A percentile compares a stretch with the other conserved stretches of the same genome.
phyloP scores from a whole-genome alignment of 768 basidiomycete species.

The Termitomyces sp. region DNA sequence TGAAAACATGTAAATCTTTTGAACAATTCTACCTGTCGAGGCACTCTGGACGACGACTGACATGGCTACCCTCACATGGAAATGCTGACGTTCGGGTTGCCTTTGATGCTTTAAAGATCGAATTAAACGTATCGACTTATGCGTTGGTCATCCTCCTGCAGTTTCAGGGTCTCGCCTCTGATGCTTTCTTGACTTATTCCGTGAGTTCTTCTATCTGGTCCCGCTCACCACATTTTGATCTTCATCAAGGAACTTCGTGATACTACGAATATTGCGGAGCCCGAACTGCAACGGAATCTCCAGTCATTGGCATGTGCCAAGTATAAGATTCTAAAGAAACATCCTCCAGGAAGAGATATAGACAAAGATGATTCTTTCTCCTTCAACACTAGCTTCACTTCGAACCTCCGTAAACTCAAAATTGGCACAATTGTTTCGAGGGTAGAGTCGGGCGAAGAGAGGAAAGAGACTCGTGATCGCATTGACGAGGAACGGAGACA shows the following conservation, averaged over 20 bases:
- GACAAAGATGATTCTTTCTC: slow-evolving; percentile 75
- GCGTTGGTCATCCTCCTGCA: slow-evolving; percentile 84
- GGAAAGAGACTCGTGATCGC: slow-evolving; percentile 84
- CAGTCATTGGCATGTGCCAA: slow-evolving; percentile 97
- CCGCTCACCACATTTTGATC: not conserved
- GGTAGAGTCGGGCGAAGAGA: slow-evolving; percentile 82
- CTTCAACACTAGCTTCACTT: slow-evolving; percentile 81
- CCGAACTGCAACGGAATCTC: slow-evolving; percentile 85
- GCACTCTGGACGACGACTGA: slow-evolving; percentile 86
- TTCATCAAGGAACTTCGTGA: slow-evolving; percentile 74
- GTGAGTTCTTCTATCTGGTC: slow-evolving; percentile 35
- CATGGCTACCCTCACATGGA: slow-evolving; percentile 89
- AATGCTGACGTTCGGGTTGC: slow-evolving; percentile 83
- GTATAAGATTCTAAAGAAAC: slow-evolving; percentile 88
- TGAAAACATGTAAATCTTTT: slow-evolving; percentile 69
- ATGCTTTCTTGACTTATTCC: slow-evolving; percentile 71
- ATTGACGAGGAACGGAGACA: slow-evolving; percentile 91
- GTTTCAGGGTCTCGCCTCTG: slow-evolving; percentile 70
- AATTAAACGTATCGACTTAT: slow-evolving; percentile 90
- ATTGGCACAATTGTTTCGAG: slow-evolving; percentile 86
- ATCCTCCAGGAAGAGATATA: slow-evolving; percentile 85
- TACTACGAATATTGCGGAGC: slow-evolving; percentile 69
- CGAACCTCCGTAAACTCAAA: slow-evolving; percentile 87
- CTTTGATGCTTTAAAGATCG: slow-evolving; percentile 80
- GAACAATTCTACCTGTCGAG: slow-evolving; percentile 86